Conservation (phyloP, 1,284 basidiomycete species). For the Golubevia sp. region DNA sequence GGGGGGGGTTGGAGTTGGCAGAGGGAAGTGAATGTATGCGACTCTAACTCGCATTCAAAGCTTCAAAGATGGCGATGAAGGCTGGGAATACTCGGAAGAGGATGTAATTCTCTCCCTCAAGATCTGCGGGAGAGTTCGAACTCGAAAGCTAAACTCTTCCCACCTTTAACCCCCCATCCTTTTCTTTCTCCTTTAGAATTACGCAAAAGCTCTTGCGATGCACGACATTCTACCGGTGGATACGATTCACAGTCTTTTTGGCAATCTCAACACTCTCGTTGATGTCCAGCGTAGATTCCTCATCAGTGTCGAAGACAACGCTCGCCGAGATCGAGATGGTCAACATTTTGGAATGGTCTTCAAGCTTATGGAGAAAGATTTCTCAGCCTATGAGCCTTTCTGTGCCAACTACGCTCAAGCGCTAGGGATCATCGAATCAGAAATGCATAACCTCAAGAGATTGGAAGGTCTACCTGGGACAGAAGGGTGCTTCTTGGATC, state of each 20-base stretch:
- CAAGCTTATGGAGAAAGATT: constrained; percentile 76
- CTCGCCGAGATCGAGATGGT: constrained; percentile 71
- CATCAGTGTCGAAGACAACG: constrained; percentile 72
- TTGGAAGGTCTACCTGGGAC: constrained; percentile 39
- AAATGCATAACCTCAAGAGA: constrained; percentile 33
- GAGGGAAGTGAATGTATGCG: no score
- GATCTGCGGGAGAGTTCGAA: no score
- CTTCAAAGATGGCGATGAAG: no score
- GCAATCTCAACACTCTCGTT: constrained; percentile 89
- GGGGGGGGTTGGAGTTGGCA: no score
- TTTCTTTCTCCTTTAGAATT: constrained; percentile 51
- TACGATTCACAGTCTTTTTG: constrained; percentile 92
- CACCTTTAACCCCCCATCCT: not conserved
- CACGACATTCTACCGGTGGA: constrained; percentile 87
- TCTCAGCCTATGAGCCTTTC: constrained; percentile 81
- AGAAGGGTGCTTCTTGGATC: constrained; percentile 61
- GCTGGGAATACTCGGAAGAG: no score
- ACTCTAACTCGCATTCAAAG: no score
- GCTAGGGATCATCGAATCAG: constrained; percentile 77
- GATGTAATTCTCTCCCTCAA: no score
- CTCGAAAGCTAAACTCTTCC: not conserved
- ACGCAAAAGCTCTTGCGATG: constrained; percentile 69
- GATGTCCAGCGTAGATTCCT: constrained; percentile 97
- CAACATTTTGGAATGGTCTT: constrained; percentile 66
- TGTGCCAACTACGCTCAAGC: constrained; percentile 78